These are phyloP conservation scores for Coriolopsis trogii DNA, from an alignment of 1,284 basidiomycete genomes.

Conservation along the genomic window DNA sequence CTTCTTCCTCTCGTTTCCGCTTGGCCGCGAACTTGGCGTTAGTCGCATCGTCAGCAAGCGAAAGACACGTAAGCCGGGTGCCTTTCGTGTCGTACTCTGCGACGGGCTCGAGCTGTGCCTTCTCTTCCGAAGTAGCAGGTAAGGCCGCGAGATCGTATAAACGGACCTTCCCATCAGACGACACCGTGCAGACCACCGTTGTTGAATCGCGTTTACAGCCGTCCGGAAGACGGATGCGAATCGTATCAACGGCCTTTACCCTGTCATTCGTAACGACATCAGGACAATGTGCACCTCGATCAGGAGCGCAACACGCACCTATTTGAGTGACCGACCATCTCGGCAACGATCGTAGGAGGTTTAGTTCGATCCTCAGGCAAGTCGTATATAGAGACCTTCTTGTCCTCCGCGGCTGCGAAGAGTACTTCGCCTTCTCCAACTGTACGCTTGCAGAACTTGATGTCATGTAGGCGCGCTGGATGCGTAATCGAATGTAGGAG, in stretches of 20 bases:
- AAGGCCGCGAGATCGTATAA: constrained; percentile 72
- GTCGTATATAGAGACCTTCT: constrained; percentile 76
- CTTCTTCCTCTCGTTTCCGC: constrained; percentile 40
- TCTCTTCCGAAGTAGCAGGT: constrained; percentile 27
- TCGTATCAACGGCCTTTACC: constrained; percentile 71
- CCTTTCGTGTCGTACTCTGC: constrained; percentile 83
- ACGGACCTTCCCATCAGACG: constrained; percentile 84
- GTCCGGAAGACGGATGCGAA: constrained; percentile 56
- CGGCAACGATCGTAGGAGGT: constrained; percentile 56
- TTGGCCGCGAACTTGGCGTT: constrained; percentile 32
- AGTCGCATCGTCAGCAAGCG: constrained; percentile 59
- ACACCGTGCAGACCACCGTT: constrained; percentile 72
- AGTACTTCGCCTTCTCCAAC: constrained; percentile 65
- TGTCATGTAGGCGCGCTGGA: constrained; percentile 78
- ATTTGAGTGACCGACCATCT: constrained; percentile 73
- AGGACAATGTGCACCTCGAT: neutral
- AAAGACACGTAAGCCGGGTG: constrained; percentile 80
- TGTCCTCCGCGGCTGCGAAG: constrained; percentile 86
- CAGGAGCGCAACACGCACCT: too few species aligned
- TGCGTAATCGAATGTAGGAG: constrained; percentile 73
- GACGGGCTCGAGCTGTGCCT: constrained; percentile 53
- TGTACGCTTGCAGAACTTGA: constrained; percentile 67
- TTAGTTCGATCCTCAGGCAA: constrained; percentile 45
- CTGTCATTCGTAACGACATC: constrained; percentile 38
- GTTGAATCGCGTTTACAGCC: constrained; percentile 45